Percentiles rank a stretch among this genome's conserved stretches.
Conservation (phyloP, 2,329 filamentous ascomycete genomes). For the Alternaria ventricosa region DNA sequence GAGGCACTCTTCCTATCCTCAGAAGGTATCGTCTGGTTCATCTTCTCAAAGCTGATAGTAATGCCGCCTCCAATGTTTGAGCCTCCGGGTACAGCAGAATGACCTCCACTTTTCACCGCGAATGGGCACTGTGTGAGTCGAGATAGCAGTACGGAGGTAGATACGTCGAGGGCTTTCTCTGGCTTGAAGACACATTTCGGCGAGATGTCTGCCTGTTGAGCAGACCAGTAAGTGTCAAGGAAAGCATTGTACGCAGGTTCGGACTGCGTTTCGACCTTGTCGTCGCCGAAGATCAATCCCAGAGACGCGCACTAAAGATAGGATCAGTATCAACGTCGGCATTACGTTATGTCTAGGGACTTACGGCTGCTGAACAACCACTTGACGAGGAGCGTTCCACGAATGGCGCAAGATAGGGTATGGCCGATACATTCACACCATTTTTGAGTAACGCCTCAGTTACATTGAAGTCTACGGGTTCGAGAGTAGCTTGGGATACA, state of each 20-base stretch:
- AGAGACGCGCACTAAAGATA: conserved; percentile 28
- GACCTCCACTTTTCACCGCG: conserved; percentile 54
- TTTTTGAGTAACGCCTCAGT: conserved; percentile 28
- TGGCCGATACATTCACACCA: conserved; percentile 21
- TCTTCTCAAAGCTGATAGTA: conserved; percentile 50
- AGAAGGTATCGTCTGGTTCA: conserved; percentile 37
- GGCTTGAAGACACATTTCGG: conserved; percentile 28
- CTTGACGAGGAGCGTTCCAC: not conserved
- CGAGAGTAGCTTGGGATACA: conserved; percentile 10
- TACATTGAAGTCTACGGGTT: conserved; percentile 23
- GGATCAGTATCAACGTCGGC: not conserved
- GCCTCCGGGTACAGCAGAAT: conserved; percentile 49
- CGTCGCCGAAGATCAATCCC: conserved; percentile 21
- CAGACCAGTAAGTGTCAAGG: conserved; percentile 20
- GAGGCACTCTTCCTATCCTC: conserved; percentile 32
- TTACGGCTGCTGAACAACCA: conserved; percentile 28
- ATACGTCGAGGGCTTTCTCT: conserved; percentile 15
- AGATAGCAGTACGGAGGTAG: conserved; percentile 19
- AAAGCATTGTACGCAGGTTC: conserved; percentile 28
- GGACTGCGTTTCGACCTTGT: conserved; percentile 16
- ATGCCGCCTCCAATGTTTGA: conserved; percentile 53
- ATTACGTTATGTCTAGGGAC: not conserved
- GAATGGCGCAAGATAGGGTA: conserved; percentile 14
- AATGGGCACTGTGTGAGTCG: conserved; percentile 44
- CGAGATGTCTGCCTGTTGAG: conserved; percentile 17